These are phyloP conservation scores for Avena sativa DNA, from an alignment of 176 grass and related monocot genomes.

Conservation along the genomic window DNA sequence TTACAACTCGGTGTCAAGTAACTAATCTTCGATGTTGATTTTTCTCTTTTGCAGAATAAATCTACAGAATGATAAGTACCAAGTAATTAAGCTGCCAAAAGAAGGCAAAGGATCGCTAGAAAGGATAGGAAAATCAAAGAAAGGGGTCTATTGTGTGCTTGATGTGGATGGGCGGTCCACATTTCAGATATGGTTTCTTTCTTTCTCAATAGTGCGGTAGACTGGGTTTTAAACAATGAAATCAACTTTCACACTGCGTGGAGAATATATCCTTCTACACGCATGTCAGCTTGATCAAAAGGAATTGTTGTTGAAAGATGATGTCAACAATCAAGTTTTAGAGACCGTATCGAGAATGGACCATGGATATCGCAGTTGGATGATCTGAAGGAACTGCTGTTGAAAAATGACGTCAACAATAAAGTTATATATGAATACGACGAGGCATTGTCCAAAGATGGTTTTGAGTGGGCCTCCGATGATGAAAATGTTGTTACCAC, in stretches of 20 bases:
- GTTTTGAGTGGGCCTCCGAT: background rate
- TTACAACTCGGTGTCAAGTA: too few relatives aligned
- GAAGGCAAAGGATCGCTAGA: background rate
- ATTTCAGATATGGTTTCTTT: background rate
- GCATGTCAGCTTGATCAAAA: background rate
- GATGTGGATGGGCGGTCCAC: background rate
- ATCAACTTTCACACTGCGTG: background rate
- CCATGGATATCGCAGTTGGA: background rate
- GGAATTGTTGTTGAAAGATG: too few relatives aligned
- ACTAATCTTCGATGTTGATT: background rate
- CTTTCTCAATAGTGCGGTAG: background rate
- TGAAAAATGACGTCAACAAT: background rate
- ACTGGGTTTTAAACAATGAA: conserved; percentile 2
- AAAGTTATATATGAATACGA: background rate
- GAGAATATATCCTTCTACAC: background rate
- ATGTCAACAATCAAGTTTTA: too few relatives aligned
- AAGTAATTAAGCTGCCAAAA: background rate
- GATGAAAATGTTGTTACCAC: background rate
- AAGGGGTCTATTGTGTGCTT: background rate
- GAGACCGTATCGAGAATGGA: background rate
- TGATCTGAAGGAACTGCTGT: background rate
- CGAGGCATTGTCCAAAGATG: background rate
- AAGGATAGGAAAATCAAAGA: background rate
- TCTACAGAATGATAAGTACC: background rate
- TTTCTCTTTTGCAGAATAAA: background rate